phyloP scores from a whole-genome alignment of 2,329 filamentous ascomycete genomes.

The Xylariaceae sp. region DNA sequence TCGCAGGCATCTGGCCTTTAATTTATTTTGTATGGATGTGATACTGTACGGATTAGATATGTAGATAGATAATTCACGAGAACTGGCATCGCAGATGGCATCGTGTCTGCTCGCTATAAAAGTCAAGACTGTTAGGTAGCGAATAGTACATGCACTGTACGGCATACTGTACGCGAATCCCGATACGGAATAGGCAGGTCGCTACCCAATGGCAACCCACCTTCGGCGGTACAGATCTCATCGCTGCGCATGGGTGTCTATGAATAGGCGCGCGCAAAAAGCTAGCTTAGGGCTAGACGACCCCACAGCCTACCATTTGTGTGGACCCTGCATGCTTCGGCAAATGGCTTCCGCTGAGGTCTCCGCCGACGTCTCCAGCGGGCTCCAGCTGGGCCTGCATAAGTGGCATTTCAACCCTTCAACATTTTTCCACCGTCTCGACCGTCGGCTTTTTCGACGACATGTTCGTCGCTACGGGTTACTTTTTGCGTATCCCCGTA shows the following conservation, averaged over 20 bases:
- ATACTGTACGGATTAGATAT: too few relatives aligned
- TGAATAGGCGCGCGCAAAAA: not conserved
- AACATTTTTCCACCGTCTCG: not conserved
- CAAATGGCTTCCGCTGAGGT: too few relatives aligned
- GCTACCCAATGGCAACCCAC: not conserved
- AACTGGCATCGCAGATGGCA: too few relatives aligned
- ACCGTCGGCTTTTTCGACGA: not conserved
- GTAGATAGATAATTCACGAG: too few relatives aligned
- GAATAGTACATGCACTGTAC: not conserved
- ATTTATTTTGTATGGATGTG: too few relatives aligned
- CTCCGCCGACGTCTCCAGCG: not conserved
- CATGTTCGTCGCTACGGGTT: too few relatives aligned
- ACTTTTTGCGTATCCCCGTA: too few relatives aligned
- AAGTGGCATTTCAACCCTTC: not conserved
- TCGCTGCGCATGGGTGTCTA: not conserved
- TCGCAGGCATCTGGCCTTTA: too few relatives aligned
- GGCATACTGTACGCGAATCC: not conserved
- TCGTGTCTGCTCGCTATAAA: too few relatives aligned
- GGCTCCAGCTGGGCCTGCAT: not conserved
- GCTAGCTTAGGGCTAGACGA: not conserved
- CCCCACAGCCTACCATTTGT: not conserved
- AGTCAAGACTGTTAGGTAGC: not conserved
- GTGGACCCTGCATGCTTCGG: not conserved
- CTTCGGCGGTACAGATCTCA: not conserved
- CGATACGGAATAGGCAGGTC: not conserved